Evolutionary conservation across 129 eudicot species (phyloP), one percentile per base, ranked within the genome.

Genomic region (Helichrysum umbraculigerum): DNA sequence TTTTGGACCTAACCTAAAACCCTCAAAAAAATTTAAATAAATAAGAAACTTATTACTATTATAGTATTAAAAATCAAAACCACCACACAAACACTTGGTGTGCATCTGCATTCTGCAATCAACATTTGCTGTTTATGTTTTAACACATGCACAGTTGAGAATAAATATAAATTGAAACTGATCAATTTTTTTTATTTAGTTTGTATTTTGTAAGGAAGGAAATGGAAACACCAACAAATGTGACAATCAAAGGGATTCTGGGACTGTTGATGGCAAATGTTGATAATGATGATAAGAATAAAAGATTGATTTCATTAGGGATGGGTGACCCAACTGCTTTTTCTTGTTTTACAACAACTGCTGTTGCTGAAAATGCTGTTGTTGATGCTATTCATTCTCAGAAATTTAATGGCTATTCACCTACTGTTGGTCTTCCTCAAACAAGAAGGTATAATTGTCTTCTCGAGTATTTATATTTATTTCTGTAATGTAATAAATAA

Each of bases 241-340:
- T 94, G 8, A 91, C 97, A 37, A 91, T 94, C 4, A 94, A 94
- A 65, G 99, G 97, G 21, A 91, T 91, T 50, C 85, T 94, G 7
- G 88, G 86, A 12, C 25, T 89, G 84, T 67, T 94, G 72, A 83
- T 84, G 86, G 89, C 86, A 2, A 85, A 78, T 76, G 50, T 83
- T 56, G 62, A 17, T 52, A 85, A 84, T 58, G 68, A 63, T 35
- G 42, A 71, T 28, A 64, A 32, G 10, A 75, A 71, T 15, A 84
- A 50, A 71, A 68, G 32, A 28, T 62, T 78, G 19, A 94, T 94
- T 76, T 91, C 97, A 7, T 69, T 94, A 66, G 99, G 99, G 4
- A 91, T 94, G 86, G 99, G 99, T n/a, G 99, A 94, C 83, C 98
- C 98, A 1, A 94, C 98, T 30, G 89, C 87, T 17, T 87, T 85